Evolutionary conservation across 2,329 filamentous ascomycete genomes (phyloP), one percentile per base, ranked within the genome.

Genomic region (Colletotrichum filicis): DNA sequence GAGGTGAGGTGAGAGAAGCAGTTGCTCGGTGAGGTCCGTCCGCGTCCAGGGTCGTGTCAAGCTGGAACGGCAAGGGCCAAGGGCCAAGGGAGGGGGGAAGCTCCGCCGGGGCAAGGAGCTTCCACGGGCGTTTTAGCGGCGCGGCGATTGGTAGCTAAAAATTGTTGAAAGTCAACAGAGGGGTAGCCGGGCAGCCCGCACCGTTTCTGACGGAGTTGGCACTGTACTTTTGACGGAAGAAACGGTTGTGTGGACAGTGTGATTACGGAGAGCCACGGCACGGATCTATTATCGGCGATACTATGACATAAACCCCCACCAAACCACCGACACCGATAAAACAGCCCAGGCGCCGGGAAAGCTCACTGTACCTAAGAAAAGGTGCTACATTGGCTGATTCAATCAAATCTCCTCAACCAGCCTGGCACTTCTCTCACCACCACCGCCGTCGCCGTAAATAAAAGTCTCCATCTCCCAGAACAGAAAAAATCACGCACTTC

Each of bases 401-500:
- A 73, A 65, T 73, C 61, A 66, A 73, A 61, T 66, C 74, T 74
- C 67, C 72, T 65, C 64, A 67, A 70, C 71, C 76, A 76, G 75
- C 76, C 74, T 32, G 30, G 30, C 14, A 37, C 35, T 37, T 37
- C 76, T 79, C 76, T 78, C 73, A 77, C 72, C 75, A 78, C 75
- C 64, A 67, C 67, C 69, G 46, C 62, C n/a, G 26, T 63, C 69
- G 46, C 62, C n/a, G 26, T 62, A 26, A 63, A 49, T 68, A 71
- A 71, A 73, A 66, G 16, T 19, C 37, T 42, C 37, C 37, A 42
- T 42, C 37, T 19, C 37, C 37, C 37, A 35, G 32, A 35, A 35
- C 32, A 26, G 53, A 19, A 32, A 64, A 74, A 80, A 81, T 80
- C 77, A 81, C 80, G 79, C 80, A 81, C 66, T 70, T 37, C 60